phyloP scores from a whole-genome alignment of 208 protist species.

The Jaenimonas drosophilae region DNA sequence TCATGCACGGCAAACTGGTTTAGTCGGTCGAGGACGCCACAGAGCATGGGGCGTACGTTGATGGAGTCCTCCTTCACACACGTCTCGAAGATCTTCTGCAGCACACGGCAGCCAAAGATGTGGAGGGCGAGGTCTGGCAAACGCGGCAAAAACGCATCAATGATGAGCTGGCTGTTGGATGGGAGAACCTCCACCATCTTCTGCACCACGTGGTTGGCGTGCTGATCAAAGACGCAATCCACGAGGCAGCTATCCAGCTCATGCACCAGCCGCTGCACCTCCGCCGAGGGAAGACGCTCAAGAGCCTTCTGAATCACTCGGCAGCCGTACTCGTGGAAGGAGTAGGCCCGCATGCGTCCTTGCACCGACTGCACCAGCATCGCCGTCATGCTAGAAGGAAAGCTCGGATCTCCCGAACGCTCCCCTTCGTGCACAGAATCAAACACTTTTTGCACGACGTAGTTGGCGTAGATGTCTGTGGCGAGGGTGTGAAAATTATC shows the following conservation, averaged over 20 bases:
- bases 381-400: constrained; percentile 12
- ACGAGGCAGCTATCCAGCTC: constrained; percentile 90
- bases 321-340: constrained; percentile 94
- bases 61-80: constrained; percentile 23
- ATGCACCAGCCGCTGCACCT: constrained; percentile 31
- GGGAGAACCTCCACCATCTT: constrained; percentile 96
- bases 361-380: constrained; percentile 55
- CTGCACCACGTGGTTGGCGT: constrained; percentile 99
- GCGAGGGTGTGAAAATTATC: too few species aligned
- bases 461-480: too few species aligned
- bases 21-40: constrained; percentile 79
- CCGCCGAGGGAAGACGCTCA: constrained; percentile 38
- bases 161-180: constrained; percentile 81
- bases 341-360: constrained; percentile 81
- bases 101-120: constrained; percentile 97
- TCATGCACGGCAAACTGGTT: constrained; percentile 90
- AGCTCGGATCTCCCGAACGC: too few species aligned
- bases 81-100: constrained; percentile 93
- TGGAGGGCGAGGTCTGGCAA: constrained; percentile 89
- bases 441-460: too few species aligned
- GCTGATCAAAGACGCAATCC: constrained; percentile 96
- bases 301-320: constrained; percentile 97
- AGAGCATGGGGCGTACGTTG: constrained; percentile 69
- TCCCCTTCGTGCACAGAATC: too few species aligned
- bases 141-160: constrained; percentile 88